Conservation (phyloP, 163 green algal species). For the Volvox carteri region DNA sequence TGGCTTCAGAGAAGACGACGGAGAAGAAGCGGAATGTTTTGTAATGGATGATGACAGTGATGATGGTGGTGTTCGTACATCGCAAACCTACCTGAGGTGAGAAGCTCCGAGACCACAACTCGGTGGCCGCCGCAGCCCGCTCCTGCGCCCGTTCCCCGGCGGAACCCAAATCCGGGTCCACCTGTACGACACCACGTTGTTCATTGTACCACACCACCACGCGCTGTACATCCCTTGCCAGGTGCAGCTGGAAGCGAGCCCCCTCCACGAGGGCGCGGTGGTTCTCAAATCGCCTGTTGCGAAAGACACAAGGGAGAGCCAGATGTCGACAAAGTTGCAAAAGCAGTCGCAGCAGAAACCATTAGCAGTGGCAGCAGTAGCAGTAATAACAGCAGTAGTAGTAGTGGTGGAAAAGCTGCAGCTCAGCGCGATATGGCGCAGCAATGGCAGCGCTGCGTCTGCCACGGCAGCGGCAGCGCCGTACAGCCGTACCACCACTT, state of each 20-base stretch:
- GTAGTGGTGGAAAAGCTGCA: neutral
- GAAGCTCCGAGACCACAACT: slow-evolving; percentile 19
- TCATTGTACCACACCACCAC: slow-evolving; percentile 50
- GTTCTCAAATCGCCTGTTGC: slow-evolving; percentile 36
- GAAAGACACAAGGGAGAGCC: neutral
- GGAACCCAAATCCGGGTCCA: slow-evolving; percentile 14
- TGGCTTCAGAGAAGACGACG: too few species aligned
- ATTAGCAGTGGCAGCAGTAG: neutral
- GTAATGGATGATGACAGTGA: too few species aligned
- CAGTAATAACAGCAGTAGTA: neutral
- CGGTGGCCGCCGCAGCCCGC: neutral
- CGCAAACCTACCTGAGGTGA: slow-evolving; percentile 2
- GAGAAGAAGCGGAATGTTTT: too few species aligned
- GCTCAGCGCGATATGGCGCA: too few species aligned
- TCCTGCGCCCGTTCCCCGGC: neutral
- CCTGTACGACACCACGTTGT: neutral
- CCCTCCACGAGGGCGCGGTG: slow-evolving; percentile 49
- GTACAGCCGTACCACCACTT: too few species aligned
- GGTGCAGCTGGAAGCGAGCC: slow-evolving; percentile 41
- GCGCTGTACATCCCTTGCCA: slow-evolving; percentile 4
- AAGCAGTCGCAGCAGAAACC: too few species aligned
- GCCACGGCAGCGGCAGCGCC: neutral
- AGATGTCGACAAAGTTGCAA: neutral
- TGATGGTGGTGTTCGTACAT: too few species aligned
- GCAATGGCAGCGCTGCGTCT: neutral